Conservation (phyloP, 768 basidiomycete species). For the Mycena latifolia region DNA sequence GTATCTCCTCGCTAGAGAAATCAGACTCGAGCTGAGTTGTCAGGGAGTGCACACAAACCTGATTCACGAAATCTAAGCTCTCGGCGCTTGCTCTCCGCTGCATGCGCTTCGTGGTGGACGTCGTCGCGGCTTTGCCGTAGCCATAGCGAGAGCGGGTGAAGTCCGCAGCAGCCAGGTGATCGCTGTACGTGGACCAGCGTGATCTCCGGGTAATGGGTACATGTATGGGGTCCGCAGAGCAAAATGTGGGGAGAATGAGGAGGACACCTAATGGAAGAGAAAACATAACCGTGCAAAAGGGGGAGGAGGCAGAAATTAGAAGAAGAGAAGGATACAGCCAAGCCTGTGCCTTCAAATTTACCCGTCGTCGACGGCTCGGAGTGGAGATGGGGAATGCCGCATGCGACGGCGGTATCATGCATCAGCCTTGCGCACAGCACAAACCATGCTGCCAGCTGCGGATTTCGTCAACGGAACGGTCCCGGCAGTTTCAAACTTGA, state of each 20-base stretch:
- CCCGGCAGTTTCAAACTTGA: too few relatives aligned
- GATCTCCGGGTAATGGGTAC: constrained; percentile 27
- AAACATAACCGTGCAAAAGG: constrained; percentile 22
- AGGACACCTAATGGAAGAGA: constrained; percentile 26
- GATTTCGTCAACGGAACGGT: too few relatives aligned
- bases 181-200: constrained; percentile 16
- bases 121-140: constrained; percentile 26
- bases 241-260: constrained; percentile 29
- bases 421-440: too few relatives aligned
- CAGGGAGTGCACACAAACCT: constrained; percentile 23
- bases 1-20: constrained; percentile 60
- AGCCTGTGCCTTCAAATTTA: constrained; percentile 32
- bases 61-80: constrained; percentile 33
- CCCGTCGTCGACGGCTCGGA: constrained; percentile 24
- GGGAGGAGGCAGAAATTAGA: constrained; percentile 4
- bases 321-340: constrained; percentile 11
- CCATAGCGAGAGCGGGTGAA: constrained; percentile 30
- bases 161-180: constrained; percentile 32
- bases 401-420: too few relatives aligned
- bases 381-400: constrained; percentile 25
- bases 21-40: not conserved
- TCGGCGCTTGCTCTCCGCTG: constrained; percentile 24
- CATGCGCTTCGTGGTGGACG: constrained; percentile 25
- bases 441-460: too few relatives aligned
- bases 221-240: constrained; percentile 31